Conservation (phyloP, 2,329 filamentous ascomycete species). For the Oidium heveae region DNA sequence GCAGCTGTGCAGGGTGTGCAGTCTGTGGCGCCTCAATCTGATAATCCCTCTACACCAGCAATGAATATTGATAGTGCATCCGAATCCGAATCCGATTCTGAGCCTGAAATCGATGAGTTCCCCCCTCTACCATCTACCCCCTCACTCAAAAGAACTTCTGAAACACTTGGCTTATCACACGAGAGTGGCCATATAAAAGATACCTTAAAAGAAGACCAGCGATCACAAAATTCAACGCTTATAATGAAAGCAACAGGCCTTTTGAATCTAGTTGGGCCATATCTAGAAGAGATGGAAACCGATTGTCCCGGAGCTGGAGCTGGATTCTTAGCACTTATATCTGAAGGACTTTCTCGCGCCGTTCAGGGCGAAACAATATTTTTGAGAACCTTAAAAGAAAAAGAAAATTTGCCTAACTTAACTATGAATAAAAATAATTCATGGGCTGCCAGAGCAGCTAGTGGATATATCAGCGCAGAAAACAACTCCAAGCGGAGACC, state of each 20-base stretch:
- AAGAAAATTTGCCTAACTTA: background rate
- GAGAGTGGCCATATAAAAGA: background rate
- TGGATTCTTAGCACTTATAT: background rate
- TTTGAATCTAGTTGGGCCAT: background rate
- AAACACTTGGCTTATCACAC: background rate
- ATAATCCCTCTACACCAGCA: background rate
- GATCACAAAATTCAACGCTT: background rate
- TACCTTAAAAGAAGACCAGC: background rate
- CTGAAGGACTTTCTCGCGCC: background rate
- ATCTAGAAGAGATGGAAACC: background rate
- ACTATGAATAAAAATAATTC: background rate
- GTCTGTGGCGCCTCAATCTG: background rate
- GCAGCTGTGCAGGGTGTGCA: background rate
- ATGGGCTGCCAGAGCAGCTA: background rate
- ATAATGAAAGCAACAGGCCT: background rate
- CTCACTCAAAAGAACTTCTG: background rate
- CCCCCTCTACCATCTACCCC: background rate
- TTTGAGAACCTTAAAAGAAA: background rate
- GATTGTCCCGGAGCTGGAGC: background rate
- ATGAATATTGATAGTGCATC: background rate
- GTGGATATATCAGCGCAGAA: background rate
- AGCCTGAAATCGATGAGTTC: too few species aligned
- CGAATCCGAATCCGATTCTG: too few species aligned
- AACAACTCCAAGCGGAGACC: background rate
- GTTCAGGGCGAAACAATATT: background rate